Base-by-base conservation (phyloP, 371 early-diverging fungal species). In the Mucor saturninus region DNA sequence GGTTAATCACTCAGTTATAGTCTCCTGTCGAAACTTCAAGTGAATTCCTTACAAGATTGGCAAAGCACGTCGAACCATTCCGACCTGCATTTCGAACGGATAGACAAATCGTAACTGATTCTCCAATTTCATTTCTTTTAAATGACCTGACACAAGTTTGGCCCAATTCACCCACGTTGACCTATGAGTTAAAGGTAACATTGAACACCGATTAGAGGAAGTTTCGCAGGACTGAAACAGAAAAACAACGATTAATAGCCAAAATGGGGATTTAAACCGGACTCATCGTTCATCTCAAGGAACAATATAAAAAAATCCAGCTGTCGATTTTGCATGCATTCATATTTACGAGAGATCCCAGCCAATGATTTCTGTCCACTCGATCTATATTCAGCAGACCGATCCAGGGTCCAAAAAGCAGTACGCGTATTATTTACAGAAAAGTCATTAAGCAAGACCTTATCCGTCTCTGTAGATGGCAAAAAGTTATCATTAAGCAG, bases 301-400 rank as follows among this genome's bases (percentile, higher is more conserved):
- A 46, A 5, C 5, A 11, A 57, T 72, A 30, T 83, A 84, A 54
- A 63, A 55, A 8, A 57, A 42, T n/a, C 46, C 5, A 11, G 69
- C 5, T 88, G 88, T 64, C 81, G 85, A 10, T 86, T 79, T 59
- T 88, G 88, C 53, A 86, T 88, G 86, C 85, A 88, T 58, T 64
- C 72, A 15, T 73, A 77, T 51, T 62, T 67, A n/a, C 69, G 72
- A 38, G 46, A 60, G 14, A 51, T 54, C 14, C 14, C 53, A 3
- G 29, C 53, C 15, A 29, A 66, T 15, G 59, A 57, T 8, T 86
- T 82, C 54, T 87, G 87, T 54, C 87, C 87, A 26, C 57, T 87
- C n/a, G 84, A 87, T 62, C 54, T 87, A 28, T 84, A 80, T 52
- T 85, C 86, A 6, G 54, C 59, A 0, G 65, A 82, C 26, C 54